Conservation (phyloP, 1,139 yeast species). For the Saccharomycopsis hybrid region DNA sequence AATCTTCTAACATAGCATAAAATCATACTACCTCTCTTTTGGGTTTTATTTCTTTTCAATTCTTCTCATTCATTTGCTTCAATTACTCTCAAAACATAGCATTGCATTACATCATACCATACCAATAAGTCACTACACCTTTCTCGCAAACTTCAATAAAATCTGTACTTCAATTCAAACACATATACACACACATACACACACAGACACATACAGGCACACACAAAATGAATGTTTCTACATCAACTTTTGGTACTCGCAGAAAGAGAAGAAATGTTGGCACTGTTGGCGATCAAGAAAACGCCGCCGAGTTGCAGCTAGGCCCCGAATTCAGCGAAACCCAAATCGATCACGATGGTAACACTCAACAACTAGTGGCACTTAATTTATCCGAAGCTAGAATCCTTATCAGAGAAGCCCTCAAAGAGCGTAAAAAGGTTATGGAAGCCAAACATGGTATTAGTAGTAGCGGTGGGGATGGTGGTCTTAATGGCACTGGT, state of each 20-base stretch:
- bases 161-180: too few species aligned
- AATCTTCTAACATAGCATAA: too few species aligned
- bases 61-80: too few species aligned
- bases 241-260: conserved; percentile 80
- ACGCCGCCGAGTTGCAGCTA: conserved; percentile 75
- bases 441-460: conserved; percentile 32
- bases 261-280: conserved; percentile 63
- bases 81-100: too few species aligned
- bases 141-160: too few species aligned
- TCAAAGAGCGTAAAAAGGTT: conserved; percentile 66
- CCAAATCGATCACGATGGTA: conserved; percentile 78
- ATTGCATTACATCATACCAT: too few species aligned
- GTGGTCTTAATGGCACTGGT: too few species aligned
- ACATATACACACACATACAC: too few species aligned
- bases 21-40: too few species aligned
- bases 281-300: conserved; percentile 72
- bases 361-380: conserved; percentile 71
- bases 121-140: too few species aligned
- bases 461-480: conserved; percentile 19
- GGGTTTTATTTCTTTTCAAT: too few species aligned
- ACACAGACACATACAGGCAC: too few species aligned
- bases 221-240: conserved; percentile 88
- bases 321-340: conserved; percentile 88
- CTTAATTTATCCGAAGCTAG: conserved; percentile 86
- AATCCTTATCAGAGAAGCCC: conserved; percentile 81